Evolutionary conservation across 2,329 filamentous ascomycete species (phyloP).

Genomic region (Simplicillium aogashimaense): DNA sequence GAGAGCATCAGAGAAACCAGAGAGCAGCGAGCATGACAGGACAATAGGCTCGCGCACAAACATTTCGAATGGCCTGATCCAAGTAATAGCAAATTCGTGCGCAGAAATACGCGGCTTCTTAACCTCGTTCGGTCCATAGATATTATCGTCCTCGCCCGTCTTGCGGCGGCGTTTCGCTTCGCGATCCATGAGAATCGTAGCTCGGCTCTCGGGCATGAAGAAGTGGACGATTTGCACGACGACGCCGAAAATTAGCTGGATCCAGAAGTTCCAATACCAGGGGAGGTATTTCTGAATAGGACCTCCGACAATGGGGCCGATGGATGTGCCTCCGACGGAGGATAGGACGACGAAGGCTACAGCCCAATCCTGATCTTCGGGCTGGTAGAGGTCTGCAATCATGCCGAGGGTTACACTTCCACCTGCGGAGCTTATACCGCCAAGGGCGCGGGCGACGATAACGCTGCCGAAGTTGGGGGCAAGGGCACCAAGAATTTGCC

Average conservation of each 20-base stretch:
- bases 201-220: constrained; percentile 48
- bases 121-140: constrained; percentile 38
- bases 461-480: constrained; percentile 29
- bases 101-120: constrained; percentile 26
- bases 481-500: constrained; percentile 35
- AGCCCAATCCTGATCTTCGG: constrained; percentile 47
- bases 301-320: constrained; percentile 44
- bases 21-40: constrained; percentile 47
- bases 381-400: constrained; percentile 52
- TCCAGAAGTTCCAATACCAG: constrained; percentile 55
- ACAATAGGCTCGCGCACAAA: constrained; percentile 58
- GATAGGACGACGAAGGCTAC: constrained; percentile 51
- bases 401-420: constrained; percentile 56
- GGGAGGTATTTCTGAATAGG: constrained; percentile 34
- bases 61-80: constrained; percentile 53
- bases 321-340: constrained; percentile 42
- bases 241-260: constrained; percentile 46
- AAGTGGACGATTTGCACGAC: constrained; percentile 38
- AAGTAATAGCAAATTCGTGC: constrained; percentile 34
- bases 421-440: constrained; percentile 52
- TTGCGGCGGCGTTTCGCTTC: constrained; percentile 46
- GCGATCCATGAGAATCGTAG: constrained; percentile 44
- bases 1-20: constrained; percentile 53
- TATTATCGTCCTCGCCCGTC: constrained; percentile 28
- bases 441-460: constrained; percentile 32